Percentiles rank a stretch among this genome's conserved stretches.
Conservation (phyloP, 192 early-diverging fungal species). For the Neocallimastix lanati region DNA sequence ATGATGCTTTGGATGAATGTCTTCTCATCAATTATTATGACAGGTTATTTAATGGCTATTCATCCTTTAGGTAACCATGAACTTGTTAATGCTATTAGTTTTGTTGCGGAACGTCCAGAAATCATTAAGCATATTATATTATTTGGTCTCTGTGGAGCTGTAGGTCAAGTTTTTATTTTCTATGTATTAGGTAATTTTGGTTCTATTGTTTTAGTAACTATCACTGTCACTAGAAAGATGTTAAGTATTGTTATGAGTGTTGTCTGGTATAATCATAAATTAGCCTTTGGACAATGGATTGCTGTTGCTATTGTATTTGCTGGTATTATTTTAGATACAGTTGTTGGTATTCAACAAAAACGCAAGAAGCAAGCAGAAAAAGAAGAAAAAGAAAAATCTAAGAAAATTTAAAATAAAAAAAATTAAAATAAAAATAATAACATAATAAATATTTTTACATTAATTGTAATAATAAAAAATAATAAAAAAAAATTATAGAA, state of each 20-base stretch:
- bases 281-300: slow-evolving; percentile 67
- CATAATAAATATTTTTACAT: no score
- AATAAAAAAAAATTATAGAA: no score
- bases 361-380: neutral
- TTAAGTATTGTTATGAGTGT: slow-evolving; percentile 85
- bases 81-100: slow-evolving; percentile 48
- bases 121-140: slow-evolving; percentile 67
- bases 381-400: neutral
- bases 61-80: slow-evolving; percentile 35
- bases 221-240: slow-evolving; percentile 92
- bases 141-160: slow-evolving; percentile 76
- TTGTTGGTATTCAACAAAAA: neutral
- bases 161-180: slow-evolving; percentile 98
- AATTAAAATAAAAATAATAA: neutral
- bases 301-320: slow-evolving; percentile 72
- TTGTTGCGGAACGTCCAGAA: slow-evolving; percentile 57
- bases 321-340: neutral
- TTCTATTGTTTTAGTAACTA: slow-evolving; percentile 71
- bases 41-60: slow-evolving; percentile 33
- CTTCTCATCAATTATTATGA: slow-evolving; percentile 54
- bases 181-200: slow-evolving; percentile 82
- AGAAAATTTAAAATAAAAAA: neutral
- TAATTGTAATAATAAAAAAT: no score
- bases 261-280: slow-evolving; percentile 63
- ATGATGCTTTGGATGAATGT: slow-evolving; percentile 98